A percentile compares a stretch with the other conserved stretches of the same genome.
Conservation (phyloP, 805 yeast species). For the Starmerella cellae region DNA sequence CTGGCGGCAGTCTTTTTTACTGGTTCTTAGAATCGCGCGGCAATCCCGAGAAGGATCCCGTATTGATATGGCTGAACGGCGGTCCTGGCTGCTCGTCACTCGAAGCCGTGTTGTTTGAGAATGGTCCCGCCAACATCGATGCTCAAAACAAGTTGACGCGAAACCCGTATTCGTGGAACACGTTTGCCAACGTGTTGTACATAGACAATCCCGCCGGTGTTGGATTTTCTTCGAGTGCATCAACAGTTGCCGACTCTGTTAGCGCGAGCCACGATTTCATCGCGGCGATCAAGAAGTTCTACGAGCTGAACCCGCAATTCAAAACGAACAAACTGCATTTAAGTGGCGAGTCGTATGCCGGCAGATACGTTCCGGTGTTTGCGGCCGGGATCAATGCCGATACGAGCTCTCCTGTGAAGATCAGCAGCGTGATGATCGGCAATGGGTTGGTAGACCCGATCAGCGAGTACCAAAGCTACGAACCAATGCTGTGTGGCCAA, state of each 20-base stretch:
- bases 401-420: conserved; percentile 42
- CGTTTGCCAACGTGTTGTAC: conserved; percentile 77
- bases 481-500: conserved; percentile 88
- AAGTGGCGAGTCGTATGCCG: conserved; percentile 90
- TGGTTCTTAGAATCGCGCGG: conserved; percentile 89
- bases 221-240: conserved; percentile 71
- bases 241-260: conserved; percentile 43
- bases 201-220: conserved; percentile 91
- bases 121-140: conserved; percentile 72
- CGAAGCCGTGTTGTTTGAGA: conserved; percentile 80
- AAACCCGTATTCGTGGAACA: conserved; percentile 85
- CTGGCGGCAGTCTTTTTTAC: conserved; percentile 63
- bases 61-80: conserved; percentile 85
- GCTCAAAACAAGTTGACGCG: conserved; percentile 47
- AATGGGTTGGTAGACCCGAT: conserved; percentile 84
- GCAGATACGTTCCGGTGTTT: conserved; percentile 82
- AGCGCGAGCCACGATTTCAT: conserved; percentile 83
- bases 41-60: conserved; percentile 75
- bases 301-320: conserved; percentile 68
- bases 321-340: conserved; percentile 53
- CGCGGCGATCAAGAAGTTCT: conserved; percentile 71
- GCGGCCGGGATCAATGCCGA: conserved; percentile 41
- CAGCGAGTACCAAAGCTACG: conserved; percentile 62
- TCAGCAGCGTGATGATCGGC: conserved; percentile 75
- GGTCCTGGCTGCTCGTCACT: conserved; percentile 94